Base-by-base conservation (phyloP, 2,329 filamentous ascomycete species). In the Monosporascus sp. region DNA sequence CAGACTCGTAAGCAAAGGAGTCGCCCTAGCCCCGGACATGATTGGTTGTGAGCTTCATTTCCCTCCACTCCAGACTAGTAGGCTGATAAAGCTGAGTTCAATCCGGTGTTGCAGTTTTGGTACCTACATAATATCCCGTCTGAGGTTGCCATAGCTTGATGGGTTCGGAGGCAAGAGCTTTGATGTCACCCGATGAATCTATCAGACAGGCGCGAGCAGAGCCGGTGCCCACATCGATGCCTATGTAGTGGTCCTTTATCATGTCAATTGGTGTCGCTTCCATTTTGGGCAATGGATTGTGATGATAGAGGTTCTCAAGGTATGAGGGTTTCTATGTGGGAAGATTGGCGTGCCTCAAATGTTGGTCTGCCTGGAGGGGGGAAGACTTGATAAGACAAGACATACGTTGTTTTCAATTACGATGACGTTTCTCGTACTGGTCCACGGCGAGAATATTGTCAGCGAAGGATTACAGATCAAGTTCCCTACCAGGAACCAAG, bases 141-240 rank as follows among this genome's bases (percentile, higher is more conserved):
- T 90, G 79, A 14, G 88, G 87, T 71, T 91, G 86, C 88, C 88
- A 92, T 48, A 91, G 78, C 66, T 87, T 86, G 72, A 92, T 92
- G 62, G 89, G 81, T 68, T 91, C 83, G 3, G 87, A 84, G 22
- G 87, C 86, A 60, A 91, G 71, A 16, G 81, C 84, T 67, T 86
- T 85, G 73, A 99, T 97, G 67, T 97, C 91, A 51, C 94, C 94
- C 41, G 88, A 86, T 57, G 86, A 82, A 70, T 97, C 90, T 72
- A 99, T 96, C 68, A 99, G 91, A 73, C 94, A 97, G 52, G 94
- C 94, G 68, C 94, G 85, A 40, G 93, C 94, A 69, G 91, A 96
- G 52, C 94, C 94, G 20, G 94, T 99, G 50, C 94, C 94, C 49
- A 99, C 93, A 75, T 99, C 94, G 63, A 99, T 90, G 56, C 93